These are phyloP conservation scores for Penicillium sp. DNA, from an alignment of 2,329 filamentous ascomycete genomes.

Conservation along the genomic window DNA sequence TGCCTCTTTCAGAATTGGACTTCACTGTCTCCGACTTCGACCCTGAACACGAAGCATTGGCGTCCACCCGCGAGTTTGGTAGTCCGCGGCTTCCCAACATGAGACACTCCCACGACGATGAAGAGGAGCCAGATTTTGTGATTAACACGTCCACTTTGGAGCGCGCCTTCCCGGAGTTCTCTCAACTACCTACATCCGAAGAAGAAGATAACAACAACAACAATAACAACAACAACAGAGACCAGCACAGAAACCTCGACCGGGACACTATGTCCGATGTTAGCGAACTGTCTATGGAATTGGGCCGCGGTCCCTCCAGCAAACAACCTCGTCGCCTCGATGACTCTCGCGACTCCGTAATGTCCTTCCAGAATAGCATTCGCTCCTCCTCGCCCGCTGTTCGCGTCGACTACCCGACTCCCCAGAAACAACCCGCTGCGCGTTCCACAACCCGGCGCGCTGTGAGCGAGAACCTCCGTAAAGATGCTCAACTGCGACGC, in stretches of 20 bases:
- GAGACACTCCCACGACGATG: constrained; percentile 32
- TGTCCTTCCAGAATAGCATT: constrained; percentile 53
- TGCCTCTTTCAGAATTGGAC: constrained; percentile 33
- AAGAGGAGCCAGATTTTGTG: constrained; percentile 48
- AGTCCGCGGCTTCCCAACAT: constrained; percentile 34
- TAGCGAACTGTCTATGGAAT: constrained; percentile 59
- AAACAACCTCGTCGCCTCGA: constrained; percentile 44
- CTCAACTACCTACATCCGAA: constrained; percentile 46
- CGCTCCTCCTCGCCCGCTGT: constrained; percentile 48
- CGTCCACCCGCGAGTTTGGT: constrained; percentile 43
- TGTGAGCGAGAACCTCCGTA: constrained; percentile 44
- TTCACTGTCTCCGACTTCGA: constrained; percentile 46
- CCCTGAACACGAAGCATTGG: constrained; percentile 48
- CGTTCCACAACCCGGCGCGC: constrained; percentile 36
- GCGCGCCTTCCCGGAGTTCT: constrained; percentile 54
- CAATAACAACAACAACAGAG: constrained; percentile 25
- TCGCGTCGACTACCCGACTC: constrained; percentile 43
- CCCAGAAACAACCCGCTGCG: constrained; percentile 40
- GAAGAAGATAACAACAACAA: constrained; percentile 33
- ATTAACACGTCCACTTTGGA: constrained; percentile 53
- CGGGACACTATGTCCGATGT: constrained; percentile 30
- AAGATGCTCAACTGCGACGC: constrained; percentile 46
- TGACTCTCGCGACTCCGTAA: constrained; percentile 55
- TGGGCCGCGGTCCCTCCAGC: constrained; percentile 55
- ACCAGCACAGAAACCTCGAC: constrained; percentile 9